These are phyloP conservation scores for Phytopythium cucurbitacearum DNA, from an alignment of 352 stramenopile genomes.

Conservation along the genomic window DNA sequence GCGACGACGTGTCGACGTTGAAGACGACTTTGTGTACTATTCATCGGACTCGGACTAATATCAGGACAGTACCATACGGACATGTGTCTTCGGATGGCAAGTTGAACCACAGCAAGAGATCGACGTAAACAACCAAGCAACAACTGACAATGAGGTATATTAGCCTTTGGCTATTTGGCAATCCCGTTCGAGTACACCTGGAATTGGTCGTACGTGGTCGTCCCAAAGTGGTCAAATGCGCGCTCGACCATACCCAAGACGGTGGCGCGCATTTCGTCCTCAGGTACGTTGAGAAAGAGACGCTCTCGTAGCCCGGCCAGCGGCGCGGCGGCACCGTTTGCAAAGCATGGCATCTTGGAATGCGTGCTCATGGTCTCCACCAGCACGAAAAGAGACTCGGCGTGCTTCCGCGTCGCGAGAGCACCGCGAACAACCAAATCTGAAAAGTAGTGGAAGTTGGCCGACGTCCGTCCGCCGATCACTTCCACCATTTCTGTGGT, in stretches of 20 bases:
- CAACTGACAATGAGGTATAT: not conserved
- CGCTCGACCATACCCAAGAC: constrained; percentile 93
- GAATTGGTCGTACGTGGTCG: constrained; percentile 94
- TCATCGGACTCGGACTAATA: constrained; percentile 3
- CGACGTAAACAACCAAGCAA: too few relatives aligned
- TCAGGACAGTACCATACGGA: not conserved
- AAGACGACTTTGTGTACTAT: constrained; percentile 19
- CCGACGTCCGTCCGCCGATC: constrained; percentile 88
- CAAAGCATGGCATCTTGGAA: constrained; percentile 74
- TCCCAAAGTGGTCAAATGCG: constrained; percentile 94
- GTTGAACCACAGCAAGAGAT: not conserved
- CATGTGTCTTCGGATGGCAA: not conserved
- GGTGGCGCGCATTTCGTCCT: constrained; percentile 50
- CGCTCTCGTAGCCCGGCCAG: constrained; percentile 54
- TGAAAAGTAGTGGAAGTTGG: constrained; percentile 91
- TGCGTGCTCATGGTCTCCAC: constrained; percentile 94
- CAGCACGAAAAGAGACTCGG: constrained; percentile 92
- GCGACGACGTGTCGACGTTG: not conserved
- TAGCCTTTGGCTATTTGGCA: constrained; percentile 41
- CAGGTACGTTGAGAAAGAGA: constrained; percentile 61
- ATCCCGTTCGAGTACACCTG: constrained; percentile 92
- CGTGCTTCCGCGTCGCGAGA: constrained; percentile 88
- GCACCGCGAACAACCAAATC: constrained; percentile 94
- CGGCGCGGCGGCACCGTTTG: constrained; percentile 21
- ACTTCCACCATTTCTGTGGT: constrained; percentile 95